Base-by-base conservation (phyloP, 176 grass and related monocot genomes). In the Raddia guianensis region DNA sequence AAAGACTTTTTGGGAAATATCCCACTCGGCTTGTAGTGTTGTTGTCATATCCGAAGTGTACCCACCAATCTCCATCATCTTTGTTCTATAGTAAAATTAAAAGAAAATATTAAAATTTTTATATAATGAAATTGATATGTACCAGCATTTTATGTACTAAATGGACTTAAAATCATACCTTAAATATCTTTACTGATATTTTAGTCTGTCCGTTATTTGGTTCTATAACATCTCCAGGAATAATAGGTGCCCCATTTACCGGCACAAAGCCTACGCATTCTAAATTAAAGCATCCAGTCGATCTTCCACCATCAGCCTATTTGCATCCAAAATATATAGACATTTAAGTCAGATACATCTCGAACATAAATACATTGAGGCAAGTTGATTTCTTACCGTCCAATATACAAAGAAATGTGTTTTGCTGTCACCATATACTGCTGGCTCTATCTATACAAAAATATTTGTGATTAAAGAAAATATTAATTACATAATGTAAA, bases 151-250 rank as follows among this genome's bases (percentile, higher is more conserved):
- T n/a, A n/a, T n/a, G n/a, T n/a, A n/a, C n/a, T n/a, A n/a, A n/a
- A n/a, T n/a, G n/a, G 1, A n/a, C 8, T 2, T 19, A 55, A 55
- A 55, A 20, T 42, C 16, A 1, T 44, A 67, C 78, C 78, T 80
- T 80, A 48, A 59, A 80, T 58, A 80, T 68, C 40, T 80, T 80
- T 11, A 80, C 2, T 18, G 78, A 47, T 11, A 80, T 80, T 15
- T 55, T 68, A 18, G 2, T 0, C 21, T 80, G 64, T 1, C 65
- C 78, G 12, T 27, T 69, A 7, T 8, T 5, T 57, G 19, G 52
- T 12, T 59, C 19, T 46, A 80, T 48, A 3, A 0, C 12, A 59
- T 80, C 78, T 10, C 78, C 51, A 47, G 65, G 78, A 12, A 18
- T 80, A 59, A 70, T 80, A 6, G 51, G 53, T 1, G 65, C 63